phyloP scores from a whole-genome alignment of 202 grass and related monocot species.

The Musa balbisiana region DNA sequence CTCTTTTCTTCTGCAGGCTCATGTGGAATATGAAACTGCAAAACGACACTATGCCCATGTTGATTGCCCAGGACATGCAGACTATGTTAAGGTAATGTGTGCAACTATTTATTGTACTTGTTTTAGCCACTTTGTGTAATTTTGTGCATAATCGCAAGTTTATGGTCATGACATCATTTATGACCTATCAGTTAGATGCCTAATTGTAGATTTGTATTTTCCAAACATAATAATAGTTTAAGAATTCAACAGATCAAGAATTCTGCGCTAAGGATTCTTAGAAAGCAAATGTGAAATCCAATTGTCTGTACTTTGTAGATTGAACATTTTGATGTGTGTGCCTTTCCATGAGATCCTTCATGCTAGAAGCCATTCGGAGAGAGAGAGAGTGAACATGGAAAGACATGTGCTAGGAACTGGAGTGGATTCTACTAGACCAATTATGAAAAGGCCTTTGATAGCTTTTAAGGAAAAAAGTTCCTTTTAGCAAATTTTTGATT shows the following conservation, averaged over 20 bases:
- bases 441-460: too few species aligned
- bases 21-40: conserved; percentile 73
- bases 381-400: too few species aligned
- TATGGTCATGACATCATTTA: neutral
- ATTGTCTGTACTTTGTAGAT: neutral
- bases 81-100: conserved; percentile 85
- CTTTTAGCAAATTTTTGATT: too few species aligned
- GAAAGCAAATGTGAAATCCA: neutral
- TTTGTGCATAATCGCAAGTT: neutral
- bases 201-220: neutral
- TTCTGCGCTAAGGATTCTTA: neutral
- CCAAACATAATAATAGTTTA: neutral
- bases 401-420: too few species aligned
- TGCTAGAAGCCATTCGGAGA: too few species aligned
- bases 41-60: conserved; percentile 94
- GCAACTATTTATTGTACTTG: neutral
- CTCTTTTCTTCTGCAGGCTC: conserved; percentile 31
- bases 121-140: too few species aligned
- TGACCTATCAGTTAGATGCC: neutral
- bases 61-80: conserved; percentile 92
- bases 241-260: too few species aligned
- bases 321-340: too few species aligned
- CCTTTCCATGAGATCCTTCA: too few species aligned
- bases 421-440: too few species aligned
- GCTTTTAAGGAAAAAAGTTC: too few species aligned